These are phyloP conservation scores for Juglanconis sp. DNA, from an alignment of 2,329 filamentous ascomycete species.

Conservation along the genomic window DNA sequence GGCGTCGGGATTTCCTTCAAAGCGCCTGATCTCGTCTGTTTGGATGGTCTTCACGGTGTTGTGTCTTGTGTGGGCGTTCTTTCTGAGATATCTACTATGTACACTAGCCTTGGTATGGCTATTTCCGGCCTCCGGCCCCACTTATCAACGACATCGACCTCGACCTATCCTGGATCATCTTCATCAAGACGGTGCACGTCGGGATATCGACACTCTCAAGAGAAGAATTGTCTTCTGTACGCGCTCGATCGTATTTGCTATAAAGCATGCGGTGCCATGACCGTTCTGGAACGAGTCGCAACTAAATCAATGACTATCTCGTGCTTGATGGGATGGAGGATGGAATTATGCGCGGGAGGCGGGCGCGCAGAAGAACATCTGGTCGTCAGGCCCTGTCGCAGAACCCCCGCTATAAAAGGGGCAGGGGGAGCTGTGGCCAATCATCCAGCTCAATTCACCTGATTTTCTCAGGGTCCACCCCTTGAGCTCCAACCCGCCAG, in stretches of 20 bases:
- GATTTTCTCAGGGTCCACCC: neutral
- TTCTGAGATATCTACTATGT: too few relatives aligned
- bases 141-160: neutral
- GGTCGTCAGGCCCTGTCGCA: neutral
- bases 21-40: too few relatives aligned
- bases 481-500: neutral
- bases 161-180: neutral
- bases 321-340: neutral
- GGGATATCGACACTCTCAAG: neutral
- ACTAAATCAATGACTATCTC: neutral
- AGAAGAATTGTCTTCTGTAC: too few relatives aligned
- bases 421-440: conserved; percentile 9
- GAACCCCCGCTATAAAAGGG: conserved; percentile 1
- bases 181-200: neutral
- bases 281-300: too few relatives aligned
- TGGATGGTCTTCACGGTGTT: too few relatives aligned
- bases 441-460: conserved; percentile 10
- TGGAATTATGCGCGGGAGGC: neutral
- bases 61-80: too few relatives aligned
- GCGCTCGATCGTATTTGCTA: too few relatives aligned
- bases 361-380: neutral
- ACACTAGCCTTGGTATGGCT: too few relatives aligned
- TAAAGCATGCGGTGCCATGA: too few relatives aligned
- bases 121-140: neutral
- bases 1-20: too few relatives aligned